Evolutionary conservation across 305 asterid species (phyloP), one percentile per base, ranked within the genome.

Genomic region (Fraxinus ornus): DNA sequence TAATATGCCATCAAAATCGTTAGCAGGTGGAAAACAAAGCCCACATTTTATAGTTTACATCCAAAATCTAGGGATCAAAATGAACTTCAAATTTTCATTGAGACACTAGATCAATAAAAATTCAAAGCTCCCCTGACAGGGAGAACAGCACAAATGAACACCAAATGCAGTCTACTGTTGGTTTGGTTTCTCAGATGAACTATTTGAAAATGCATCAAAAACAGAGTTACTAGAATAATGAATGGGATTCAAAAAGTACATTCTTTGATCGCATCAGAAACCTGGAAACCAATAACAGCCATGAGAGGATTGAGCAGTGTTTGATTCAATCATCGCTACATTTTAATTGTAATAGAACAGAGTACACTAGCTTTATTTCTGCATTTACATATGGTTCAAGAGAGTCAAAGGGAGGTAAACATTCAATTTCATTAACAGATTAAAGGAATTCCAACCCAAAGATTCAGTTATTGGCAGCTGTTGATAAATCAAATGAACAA

Each of bases 301-400:
- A 49, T 30, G 60, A 62, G 62, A 68, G 24, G 8, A 12, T 19
- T n/a, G 36, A 49, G 79, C 72, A 75, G 66, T 36, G 32, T 74
- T 41, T 6, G 36, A 17, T 44, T 32, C 41, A 8, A 83, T 75
- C 37, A 30, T 47, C 3, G 26, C 33, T 71, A 33, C 24, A 32
- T 70, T 17, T 28, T 26, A 78, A 66, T 62, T 80, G 84, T 81
- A 81, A 74, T 78, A 36, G 76, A 78, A 72, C 37, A 73, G 72
- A 68, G 82, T 78, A 70, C 19, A 57, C 22, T 55, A 49, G 85
- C 77, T 75, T 3, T 21, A 44, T 36, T 3, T 47, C 37, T 3
- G 15, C 35, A 12, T 39, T 60, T 52, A 82, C 79, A 73, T 47
- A 1, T 33, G 81, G 77, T 70, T 57, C 24, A 21, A 82, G 17